These are phyloP conservation scores for Pleurotus sapidus DNA, from an alignment of 768 basidiomycete species.

Conservation along the genomic window DNA sequence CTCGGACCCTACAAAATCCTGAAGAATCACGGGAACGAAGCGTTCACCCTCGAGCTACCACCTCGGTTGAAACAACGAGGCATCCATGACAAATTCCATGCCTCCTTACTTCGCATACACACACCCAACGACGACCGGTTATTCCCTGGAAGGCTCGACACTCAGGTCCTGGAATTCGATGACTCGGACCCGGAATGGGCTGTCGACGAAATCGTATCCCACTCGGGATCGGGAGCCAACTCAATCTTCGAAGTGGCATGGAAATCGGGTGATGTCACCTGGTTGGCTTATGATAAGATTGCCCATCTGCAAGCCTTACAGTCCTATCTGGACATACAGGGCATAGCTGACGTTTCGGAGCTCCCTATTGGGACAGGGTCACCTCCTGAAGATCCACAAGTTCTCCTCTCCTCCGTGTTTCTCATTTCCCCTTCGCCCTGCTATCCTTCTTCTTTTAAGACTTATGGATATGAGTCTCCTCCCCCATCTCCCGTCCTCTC, in stretches of 20 bases:
- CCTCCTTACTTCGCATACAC: constrained; percentile 26
- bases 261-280: constrained; percentile 18
- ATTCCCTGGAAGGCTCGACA: constrained; percentile 23
- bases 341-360: neutral
- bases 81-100: constrained; percentile 30
- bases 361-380: neutral
- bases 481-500: too few relatives aligned
- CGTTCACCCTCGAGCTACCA: constrained; percentile 24
- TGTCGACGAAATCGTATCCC: constrained; percentile 10
- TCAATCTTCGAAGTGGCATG: constrained; percentile 17
- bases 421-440: neutral
- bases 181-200: constrained; percentile 11
- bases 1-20: constrained; percentile 28
- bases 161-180: constrained; percentile 19
- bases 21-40: constrained; percentile 10
- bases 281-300: constrained; percentile 13
- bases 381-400: neutral
- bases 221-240: constrained; percentile 12
- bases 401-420: neutral
- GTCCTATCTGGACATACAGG: constrained; percentile 15
- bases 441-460: too few relatives aligned
- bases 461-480: too few relatives aligned
- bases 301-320: constrained; percentile 9
- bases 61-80: constrained; percentile 17
- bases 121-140: constrained; percentile 28